Evolutionary conservation across 2,329 filamentous ascomycete genomes (phyloP).

Genomic region (Hymenoscyphus infarciens): DNA sequence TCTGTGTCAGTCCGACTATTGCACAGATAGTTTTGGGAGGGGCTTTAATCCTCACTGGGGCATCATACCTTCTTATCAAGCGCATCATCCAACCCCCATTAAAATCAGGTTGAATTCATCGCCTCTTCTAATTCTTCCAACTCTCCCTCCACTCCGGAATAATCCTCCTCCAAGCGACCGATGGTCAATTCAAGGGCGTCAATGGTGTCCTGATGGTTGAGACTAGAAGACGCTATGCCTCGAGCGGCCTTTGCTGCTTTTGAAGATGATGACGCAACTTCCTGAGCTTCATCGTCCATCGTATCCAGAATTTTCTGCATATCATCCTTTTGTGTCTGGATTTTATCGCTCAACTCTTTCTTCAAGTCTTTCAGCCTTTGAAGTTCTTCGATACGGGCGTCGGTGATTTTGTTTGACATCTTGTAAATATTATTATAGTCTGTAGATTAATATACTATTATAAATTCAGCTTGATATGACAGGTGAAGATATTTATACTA

Average conservation of each 20-base stretch:
- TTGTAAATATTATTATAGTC: too few relatives aligned
- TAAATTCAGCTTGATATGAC: too few relatives aligned
- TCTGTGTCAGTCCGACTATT: slow-evolving; percentile 14
- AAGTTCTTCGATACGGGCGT: too few relatives aligned
- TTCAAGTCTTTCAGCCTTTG: too few relatives aligned
- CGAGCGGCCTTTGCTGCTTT: slow-evolving; percentile 15
- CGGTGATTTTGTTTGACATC: too few relatives aligned
- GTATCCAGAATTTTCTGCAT: slow-evolving; percentile 10
- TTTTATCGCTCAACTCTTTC: too few relatives aligned
- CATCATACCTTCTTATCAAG: slow-evolving; percentile 16
- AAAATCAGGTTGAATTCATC: slow-evolving; percentile 16
- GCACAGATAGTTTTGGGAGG: slow-evolving; percentile 13
- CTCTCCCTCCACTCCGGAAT: slow-evolving; percentile 14
- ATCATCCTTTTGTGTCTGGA: too few relatives aligned
- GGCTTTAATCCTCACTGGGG: slow-evolving; percentile 13
- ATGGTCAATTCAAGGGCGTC: slow-evolving; percentile 13
- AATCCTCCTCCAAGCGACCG: slow-evolving; percentile 17
- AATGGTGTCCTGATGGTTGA: slow-evolving; percentile 15
- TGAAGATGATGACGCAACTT: slow-evolving; percentile 16
- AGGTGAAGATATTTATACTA: too few relatives aligned
- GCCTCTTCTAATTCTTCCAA: slow-evolving; percentile 15
- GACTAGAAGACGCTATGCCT: slow-evolving; percentile 13
- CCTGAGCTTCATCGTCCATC: slow-evolving; percentile 10
- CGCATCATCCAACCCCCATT: slow-evolving; percentile 10
- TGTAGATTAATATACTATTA: too few relatives aligned